Base-by-base conservation (phyloP, 495 filamentous ascomycete species). In the Filosporella fistucella region DNA sequence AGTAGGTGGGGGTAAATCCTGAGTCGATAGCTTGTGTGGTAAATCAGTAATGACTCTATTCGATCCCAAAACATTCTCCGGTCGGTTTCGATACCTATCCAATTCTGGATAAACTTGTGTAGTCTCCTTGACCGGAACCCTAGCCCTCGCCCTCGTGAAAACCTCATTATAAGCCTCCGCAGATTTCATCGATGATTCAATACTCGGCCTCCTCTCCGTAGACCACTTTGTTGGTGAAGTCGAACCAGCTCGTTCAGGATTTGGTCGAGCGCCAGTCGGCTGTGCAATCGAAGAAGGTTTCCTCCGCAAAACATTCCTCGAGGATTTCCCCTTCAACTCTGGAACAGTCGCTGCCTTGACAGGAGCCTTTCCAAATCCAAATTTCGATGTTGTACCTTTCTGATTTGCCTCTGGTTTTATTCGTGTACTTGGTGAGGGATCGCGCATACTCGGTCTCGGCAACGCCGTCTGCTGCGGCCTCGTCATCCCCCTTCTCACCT, bases 1-100 rank as follows among this genome's bases (percentile, higher is more conserved):
- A n/a, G 81, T 83, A 12, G 81, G 78, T 12, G 79, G 81, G 28
- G 83, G 77, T 22, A 84, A 65, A 49, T 83, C 80, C 43, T 81
- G 72, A 4, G 77, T 82, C 25, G 71, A 59, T 21, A 80, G 51
- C 34, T 63, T 70, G 45, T 68, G 69, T 11, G 68, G 71, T 12
- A 71, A 39, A 21, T 71, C 68, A 45, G 57, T 52, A 32, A 58
- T 51, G 16, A 56, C 47, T 48, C 62, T 64, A 35, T 29, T 49
- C 33, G 32, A 24, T 41, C 43, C 28, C 37, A 56, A 2, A 45
- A 16, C 1, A 56, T 64, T 9, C 51, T 54, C 48, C 55, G 48
- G 45, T 68, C 40, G 51, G 65, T 30, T 61, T 41, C 72, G 64
- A 58, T 80, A 80, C 21, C 76, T 67, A 47, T 80, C 76, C 30